Base-by-base conservation (phyloP, 2,329 filamentous ascomycete species). In the Penicillium verrucosum region DNA sequence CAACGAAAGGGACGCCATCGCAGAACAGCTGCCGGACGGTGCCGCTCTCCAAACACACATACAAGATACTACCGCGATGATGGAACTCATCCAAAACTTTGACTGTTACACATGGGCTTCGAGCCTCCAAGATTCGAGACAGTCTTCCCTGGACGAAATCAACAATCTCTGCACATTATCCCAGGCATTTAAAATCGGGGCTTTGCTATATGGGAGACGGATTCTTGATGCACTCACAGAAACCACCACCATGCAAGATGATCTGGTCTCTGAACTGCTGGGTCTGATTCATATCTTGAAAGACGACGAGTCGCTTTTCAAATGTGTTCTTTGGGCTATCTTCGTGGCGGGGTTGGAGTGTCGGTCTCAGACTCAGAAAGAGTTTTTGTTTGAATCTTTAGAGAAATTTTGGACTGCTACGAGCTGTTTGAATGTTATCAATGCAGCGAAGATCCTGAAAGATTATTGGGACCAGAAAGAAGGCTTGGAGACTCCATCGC, bases 321-420 rank as follows among this genome's bases (percentile, higher is more conserved):
- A 73, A 36, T 73, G 71, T 30, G 57, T 72, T 16, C 62, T 73
- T 0, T 73, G 71, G 71, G 71, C 70, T 0, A 71, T 71, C 1
- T 71, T 70, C 27, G 63, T 73, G 32, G 70, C 70, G 10, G 71
- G 70, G 1, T 43, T 73, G 23, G 70, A 73, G 38, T 70, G 65
- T 45, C 59, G 48, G n/a, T 54, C 46, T 47, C 59, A 58, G 27
- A 44, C 59, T 2, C 63, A 73, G 41, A 54, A 65, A 18, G 52
- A 62, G 2, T 66, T 68, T 36, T 40, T 73, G 2, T 52, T 63
- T 16, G 55, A 41, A 5, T 68, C 57, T 25, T 46, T 73, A 25
- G 70, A 70, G 25, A 61, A 46, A 7, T 68, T 73, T 27, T 73
- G 71, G 71, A 43, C 47, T 4, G 56, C 62, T 11, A 73, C 71